Evolutionary conservation across 2,329 filamentous ascomycete genomes (phyloP).

Genomic region (Sporothrix variecibatus): DNA sequence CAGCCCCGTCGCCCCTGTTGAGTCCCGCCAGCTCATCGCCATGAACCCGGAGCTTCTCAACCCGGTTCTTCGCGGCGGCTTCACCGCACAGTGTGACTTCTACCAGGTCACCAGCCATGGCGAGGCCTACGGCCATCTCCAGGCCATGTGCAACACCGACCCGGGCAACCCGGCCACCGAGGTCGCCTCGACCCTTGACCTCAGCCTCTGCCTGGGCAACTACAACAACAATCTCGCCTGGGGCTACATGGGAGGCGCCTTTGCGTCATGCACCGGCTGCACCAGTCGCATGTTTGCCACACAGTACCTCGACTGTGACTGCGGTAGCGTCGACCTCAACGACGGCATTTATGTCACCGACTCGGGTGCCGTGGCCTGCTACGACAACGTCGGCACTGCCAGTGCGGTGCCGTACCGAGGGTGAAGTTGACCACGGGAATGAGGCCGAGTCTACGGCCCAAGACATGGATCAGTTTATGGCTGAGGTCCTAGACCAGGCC

Average conservation of each 20-base stretch:
- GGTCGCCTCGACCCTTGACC: conserved; percentile 19
- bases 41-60: background rate
- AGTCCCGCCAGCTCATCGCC: background rate
- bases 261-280: conserved; percentile 27
- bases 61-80: background rate
- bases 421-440: background rate
- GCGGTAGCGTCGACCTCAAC: conserved; percentile 28
- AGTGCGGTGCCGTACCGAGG: background rate
- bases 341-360: conserved; percentile 23
- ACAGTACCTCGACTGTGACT: conserved; percentile 26
- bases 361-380: conserved; percentile 23
- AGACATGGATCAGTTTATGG: background rate
- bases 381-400: conserved; percentile 6
- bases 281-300: conserved; percentile 13
- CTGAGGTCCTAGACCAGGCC: background rate
- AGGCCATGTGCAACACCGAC: conserved; percentile 17
- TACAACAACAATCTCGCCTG: conserved; percentile 27
- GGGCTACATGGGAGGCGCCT: conserved; percentile 26
- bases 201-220: conserved; percentile 29
- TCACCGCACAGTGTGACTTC: background rate
- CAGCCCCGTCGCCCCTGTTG: background rate
- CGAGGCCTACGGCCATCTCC: conserved; percentile 17
- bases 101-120: conserved; percentile 4
- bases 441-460: background rate
- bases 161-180: background rate